Conservation (phyloP, 2,329 filamentous ascomycete species). For the Paecilomyces variotii region DNA sequence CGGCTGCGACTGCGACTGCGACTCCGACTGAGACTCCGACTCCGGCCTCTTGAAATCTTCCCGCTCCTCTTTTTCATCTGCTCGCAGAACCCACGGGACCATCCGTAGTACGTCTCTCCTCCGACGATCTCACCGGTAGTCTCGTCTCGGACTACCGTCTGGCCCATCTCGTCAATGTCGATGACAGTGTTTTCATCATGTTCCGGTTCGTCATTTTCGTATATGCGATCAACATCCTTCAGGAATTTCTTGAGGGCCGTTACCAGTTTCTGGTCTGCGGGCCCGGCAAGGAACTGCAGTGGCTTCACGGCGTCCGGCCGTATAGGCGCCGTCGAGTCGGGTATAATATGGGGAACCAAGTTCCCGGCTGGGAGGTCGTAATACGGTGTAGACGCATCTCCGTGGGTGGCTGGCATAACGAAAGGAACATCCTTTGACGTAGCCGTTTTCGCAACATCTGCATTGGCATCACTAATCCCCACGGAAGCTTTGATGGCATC, state of each 20-base stretch:
- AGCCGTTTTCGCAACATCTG: conserved; percentile 38
- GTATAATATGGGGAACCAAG: conserved; percentile 69
- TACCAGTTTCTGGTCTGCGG: conserved; percentile 58
- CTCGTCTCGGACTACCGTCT: conserved; percentile 57
- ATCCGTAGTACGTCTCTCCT: conserved; percentile 78
- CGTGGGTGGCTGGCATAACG: conserved; percentile 67
- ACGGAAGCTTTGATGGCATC: conserved; percentile 22
- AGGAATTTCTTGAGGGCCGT: conserved; percentile 64
- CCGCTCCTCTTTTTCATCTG: conserved; percentile 57
- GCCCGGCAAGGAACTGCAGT: conserved; percentile 60
- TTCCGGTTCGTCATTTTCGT: conserved; percentile 43
- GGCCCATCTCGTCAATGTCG: conserved; percentile 71
- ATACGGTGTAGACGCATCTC: conserved; percentile 64
- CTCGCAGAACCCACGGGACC: conserved; percentile 72
- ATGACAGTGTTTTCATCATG: conserved; percentile 42
- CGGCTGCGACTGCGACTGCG: conserved; percentile 42
- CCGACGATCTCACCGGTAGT: conserved; percentile 56
- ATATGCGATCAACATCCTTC: conserved; percentile 61
- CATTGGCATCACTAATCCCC: conserved; percentile 15
- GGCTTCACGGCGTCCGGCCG: conserved; percentile 63
- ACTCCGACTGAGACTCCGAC: conserved; percentile 25
- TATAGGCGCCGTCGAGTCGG: conserved; percentile 68
- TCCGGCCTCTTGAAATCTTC: conserved; percentile 12
- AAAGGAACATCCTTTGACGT: conserved; percentile 49
- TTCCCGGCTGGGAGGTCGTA: conserved; percentile 77